These are phyloP conservation scores for Amphibolis antarctica DNA, from an alignment of 106 monocot genomes.

Conservation along the genomic window DNA sequence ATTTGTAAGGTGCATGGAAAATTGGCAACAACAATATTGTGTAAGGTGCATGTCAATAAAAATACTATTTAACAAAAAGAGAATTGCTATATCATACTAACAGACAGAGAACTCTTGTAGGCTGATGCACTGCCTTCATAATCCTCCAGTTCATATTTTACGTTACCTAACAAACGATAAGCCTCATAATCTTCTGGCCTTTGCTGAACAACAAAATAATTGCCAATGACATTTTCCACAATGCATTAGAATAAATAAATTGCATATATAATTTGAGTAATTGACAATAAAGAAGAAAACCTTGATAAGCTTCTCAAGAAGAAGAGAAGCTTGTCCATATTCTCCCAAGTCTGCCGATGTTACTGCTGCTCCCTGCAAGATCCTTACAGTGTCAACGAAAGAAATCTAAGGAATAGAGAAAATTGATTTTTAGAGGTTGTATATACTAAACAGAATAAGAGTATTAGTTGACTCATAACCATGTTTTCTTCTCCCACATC, in stretches of 20 bases:
- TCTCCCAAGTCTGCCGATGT: slow-evolving; percentile 68
- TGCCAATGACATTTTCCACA: not conserved
- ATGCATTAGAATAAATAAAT: not conserved
- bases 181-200: slow-evolving; percentile 54
- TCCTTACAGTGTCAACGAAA: not conserved
- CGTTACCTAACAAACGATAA: slow-evolving; percentile 73
- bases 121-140: slow-evolving; percentile 76
- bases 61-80: not conserved
- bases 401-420: too few relatives aligned
- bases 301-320: slow-evolving; percentile 77
- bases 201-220: slow-evolving; percentile 34
- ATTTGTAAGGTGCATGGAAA: not conserved
- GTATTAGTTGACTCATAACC: not conserved
- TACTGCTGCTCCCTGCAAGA: slow-evolving; percentile 64
- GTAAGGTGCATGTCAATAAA: not conserved
- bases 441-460: not conserved
- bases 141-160: slow-evolving; percentile 76
- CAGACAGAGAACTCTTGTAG: slow-evolving; percentile 61
- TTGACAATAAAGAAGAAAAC: slow-evolving; percentile 14
- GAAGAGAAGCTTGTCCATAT: slow-evolving; percentile 47
- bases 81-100: slow-evolving; percentile 29
- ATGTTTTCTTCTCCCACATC: too few relatives aligned
- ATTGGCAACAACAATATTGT: not conserved
- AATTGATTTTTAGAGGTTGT: too few relatives aligned
- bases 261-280: not conserved